These are phyloP conservation scores for Cunninghamia lanceolata DNA, from an alignment of 75 land plant species.

Conservation along the genomic window DNA sequence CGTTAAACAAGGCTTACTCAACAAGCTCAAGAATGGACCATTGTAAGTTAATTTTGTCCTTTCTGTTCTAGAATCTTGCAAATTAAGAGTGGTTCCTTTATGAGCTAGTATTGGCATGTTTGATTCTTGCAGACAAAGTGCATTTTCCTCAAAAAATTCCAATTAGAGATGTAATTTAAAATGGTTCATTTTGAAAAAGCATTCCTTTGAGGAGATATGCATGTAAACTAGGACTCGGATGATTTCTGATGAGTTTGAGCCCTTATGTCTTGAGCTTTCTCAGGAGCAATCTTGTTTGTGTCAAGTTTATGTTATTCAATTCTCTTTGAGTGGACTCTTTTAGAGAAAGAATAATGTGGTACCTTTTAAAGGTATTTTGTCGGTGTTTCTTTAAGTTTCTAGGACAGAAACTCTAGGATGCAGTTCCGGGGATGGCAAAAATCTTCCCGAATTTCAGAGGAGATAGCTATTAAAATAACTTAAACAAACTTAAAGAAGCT, in stretches of 20 bases:
- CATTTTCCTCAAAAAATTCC: neutral
- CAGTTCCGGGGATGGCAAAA: no score
- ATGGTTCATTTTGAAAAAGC: neutral
- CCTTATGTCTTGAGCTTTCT: neutral
- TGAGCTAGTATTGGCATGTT: neutral
- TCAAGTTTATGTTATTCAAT: neutral
- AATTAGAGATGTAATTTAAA: neutral
- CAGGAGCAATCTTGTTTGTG: neutral
- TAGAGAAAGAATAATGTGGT: neutral
- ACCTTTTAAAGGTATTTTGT: neutral
- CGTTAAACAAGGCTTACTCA: constrained; percentile 69
- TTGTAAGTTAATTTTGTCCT: constrained; percentile 50
- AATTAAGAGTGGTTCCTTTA: neutral
- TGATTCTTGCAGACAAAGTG: neutral
- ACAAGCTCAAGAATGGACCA: constrained; percentile 82
- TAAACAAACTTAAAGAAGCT: no score
- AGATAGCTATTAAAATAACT: no score
- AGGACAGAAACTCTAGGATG: no score
- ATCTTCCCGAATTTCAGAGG: no score
- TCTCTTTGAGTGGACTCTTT: neutral
- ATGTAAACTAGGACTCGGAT: neutral
- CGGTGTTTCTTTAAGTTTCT: no score
- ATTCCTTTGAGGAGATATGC: neutral
- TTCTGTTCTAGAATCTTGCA: neutral
- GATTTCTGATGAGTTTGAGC: neutral